These are phyloP conservation scores for Osmanthus fragrans DNA, from an alignment of 257 asterid species.

Conservation along the genomic window DNA sequence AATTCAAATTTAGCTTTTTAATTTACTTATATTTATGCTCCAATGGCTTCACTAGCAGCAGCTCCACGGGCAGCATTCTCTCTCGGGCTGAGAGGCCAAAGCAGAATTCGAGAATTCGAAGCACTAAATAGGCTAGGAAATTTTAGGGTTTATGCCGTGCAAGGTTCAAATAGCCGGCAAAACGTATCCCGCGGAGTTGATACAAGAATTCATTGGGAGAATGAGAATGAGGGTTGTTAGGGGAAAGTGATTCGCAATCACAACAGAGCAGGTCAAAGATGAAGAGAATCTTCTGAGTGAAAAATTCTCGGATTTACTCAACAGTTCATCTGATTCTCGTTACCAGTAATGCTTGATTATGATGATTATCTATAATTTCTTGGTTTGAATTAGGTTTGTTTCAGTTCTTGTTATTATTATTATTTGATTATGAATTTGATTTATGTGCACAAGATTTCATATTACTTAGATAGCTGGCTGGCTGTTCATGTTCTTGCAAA, in stretches of 20 bases:
- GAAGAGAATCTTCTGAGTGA: no score
- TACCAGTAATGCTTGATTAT: no score
- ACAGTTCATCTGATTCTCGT: no score
- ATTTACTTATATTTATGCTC: constrained; percentile 2
- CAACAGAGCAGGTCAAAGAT: constrained; percentile 39
- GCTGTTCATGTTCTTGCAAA: no score
- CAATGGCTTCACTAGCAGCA: constrained; percentile 71
- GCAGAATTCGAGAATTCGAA: constrained; percentile 29
- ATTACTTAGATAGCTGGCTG: no score
- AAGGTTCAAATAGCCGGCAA: constrained; percentile 40
- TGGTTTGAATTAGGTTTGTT: no score
- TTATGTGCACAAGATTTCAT: no score
- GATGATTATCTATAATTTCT: no score
- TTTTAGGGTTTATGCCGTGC: constrained; percentile 36
- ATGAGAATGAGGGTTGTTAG: constrained; percentile 87
- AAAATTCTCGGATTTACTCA: no score
- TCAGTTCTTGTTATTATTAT: no score
- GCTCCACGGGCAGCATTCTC: constrained; percentile 47
- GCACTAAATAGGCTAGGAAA: constrained; percentile 12
- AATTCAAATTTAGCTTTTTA: constrained; percentile 21
- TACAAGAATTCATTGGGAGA: constrained; percentile 90
- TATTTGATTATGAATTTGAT: no score
- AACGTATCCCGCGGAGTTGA: constrained; percentile 73
- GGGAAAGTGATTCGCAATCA: constrained; percentile 47
- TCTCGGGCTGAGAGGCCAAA: constrained; percentile 37